Base-by-base conservation (phyloP, 73 alveolate species). In the Paraurostyla sp. region DNA sequence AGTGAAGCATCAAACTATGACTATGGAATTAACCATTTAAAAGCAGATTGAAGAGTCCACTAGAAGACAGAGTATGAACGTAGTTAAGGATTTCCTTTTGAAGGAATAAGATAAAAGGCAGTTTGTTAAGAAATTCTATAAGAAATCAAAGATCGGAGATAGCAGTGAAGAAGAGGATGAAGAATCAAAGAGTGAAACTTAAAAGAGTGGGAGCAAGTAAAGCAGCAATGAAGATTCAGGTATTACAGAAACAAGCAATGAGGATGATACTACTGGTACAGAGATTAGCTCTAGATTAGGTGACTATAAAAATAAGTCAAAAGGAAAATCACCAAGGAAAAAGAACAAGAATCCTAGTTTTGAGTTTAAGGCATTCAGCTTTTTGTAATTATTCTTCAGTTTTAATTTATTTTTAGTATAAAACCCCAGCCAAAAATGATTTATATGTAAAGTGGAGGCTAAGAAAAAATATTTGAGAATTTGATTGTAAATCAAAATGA, bases 361-460 rank as follows among this genome's bases (percentile, higher is more conserved):
- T 69, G 84, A 69, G 23, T 69, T 69, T 32, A 69, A 69, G 40
- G 13, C 58, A 30, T 69, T 69, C 40, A 41, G 65, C 16, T 69
- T 41, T 43, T 69, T 69, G 84, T 69, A 69, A 69, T 7, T n/a
- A 15, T 9, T 69, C 15, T 33, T 40, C 78, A 27, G 3, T 4
- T n/a, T 69, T 9, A 13, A 35, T 35, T 27, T 9, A 15, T 16
- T 69, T 11, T 11, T 69, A 69, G 84, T 42, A 43, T 69, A 41
- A 69, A 69, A 69, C 84, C 84, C 2, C 36, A 69, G 40, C 58
- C 58, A 3, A 69, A 69, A 41, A 18, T 69, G 9, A 62, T 69
- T 22, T 69, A 69, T 42, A 69, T 69, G 84, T 36, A 69, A 40
- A 69, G 84, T 69, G 84, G 84, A 69, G 84, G 84, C 6, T 43